Evolutionary conservation across 129 eudicot genomes (phyloP).

Genomic region (Tagetes patula): DNA sequence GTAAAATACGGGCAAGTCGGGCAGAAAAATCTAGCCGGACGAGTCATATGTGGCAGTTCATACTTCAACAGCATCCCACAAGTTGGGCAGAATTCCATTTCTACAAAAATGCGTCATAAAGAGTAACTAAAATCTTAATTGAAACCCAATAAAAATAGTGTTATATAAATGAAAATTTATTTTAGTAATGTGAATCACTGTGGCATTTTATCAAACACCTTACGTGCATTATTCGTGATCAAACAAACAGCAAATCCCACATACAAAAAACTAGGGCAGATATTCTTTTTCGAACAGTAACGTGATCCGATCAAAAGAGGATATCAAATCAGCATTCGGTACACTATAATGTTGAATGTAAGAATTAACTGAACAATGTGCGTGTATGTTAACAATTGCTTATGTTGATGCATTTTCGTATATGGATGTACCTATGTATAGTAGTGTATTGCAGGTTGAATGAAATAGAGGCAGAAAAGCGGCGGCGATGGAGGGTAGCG

Average conservation of each 20-base stretch:
- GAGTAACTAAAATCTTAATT: neutral
- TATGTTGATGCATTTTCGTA: neutral
- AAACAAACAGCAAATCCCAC: neutral
- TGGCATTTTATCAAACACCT: slow-evolving; percentile 33
- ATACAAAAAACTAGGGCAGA: neutral
- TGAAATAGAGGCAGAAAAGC: neutral
- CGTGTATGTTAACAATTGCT: neutral
- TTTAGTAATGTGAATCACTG: neutral
- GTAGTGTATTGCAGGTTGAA: slow-evolving; percentile 2
- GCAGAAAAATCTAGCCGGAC: slow-evolving; percentile 62
- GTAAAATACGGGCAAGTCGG: slow-evolving; percentile 72
- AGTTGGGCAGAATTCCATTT: slow-evolving; percentile 82
- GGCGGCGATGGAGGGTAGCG: neutral
- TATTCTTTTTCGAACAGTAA: neutral
- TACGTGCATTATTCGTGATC: slow-evolving; percentile 12
- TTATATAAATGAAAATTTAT: neutral
- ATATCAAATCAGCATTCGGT: neutral
- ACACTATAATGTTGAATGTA: slow-evolving; percentile 5
- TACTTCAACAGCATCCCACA: slow-evolving; percentile 67
- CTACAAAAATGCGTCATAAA: neutral
- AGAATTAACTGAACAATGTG: slow-evolving; percentile 13
- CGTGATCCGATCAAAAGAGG: neutral
- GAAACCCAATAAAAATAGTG: neutral
- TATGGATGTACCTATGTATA: slow-evolving; percentile 9
- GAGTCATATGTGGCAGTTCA: slow-evolving; percentile 57